Percentiles rank a stretch among this genome's conserved stretches.
Evolutionary conservation across 1,284 basidiomycete species (phyloP).

Genomic region (Cutaneotrichosporon cavernicola): DNA sequence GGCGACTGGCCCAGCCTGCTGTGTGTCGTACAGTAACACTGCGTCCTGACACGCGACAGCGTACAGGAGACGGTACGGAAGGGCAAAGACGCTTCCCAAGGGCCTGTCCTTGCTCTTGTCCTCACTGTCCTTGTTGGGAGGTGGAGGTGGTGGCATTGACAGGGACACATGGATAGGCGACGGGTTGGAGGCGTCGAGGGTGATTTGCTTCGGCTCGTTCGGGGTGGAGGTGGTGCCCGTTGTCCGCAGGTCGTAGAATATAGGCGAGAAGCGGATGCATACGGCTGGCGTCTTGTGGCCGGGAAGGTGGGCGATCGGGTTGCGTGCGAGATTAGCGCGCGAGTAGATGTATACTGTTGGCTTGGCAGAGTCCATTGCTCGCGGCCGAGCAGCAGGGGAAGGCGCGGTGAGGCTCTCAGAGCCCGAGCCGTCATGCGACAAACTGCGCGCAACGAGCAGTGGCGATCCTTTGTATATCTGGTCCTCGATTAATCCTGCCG

Average conservation of each 20-base stretch:
- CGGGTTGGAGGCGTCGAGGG: constrained; percentile 67
- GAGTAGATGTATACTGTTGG: constrained; percentile 91
- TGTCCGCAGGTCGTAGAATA: constrained; percentile 80
- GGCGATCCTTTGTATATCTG: constrained; percentile 61
- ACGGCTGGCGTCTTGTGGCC: constrained; percentile 95
- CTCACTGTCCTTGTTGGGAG: constrained; percentile 46
- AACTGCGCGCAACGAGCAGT: constrained; percentile 49
- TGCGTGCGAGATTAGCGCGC: constrained; percentile 83
- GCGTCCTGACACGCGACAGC: constrained; percentile 97
- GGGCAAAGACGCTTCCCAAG: constrained; percentile 64
- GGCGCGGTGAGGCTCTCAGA: not conserved
- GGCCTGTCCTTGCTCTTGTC: constrained; percentile 31
- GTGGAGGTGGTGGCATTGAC: constrained; percentile 52
- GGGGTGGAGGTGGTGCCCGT: constrained; percentile 55
- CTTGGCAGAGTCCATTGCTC: constrained; percentile 57
- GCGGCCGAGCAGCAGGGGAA: constrained; percentile 19
- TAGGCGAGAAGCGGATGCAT: constrained; percentile 88
- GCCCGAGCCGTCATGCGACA: constrained; percentile 45
- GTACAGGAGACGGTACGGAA: constrained; percentile 92
- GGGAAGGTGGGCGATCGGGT: constrained; percentile 89
- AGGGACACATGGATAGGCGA: constrained; percentile 46
- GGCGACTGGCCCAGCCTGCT: constrained; percentile 89
- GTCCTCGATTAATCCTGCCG: constrained; percentile 94
- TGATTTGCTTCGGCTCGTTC: constrained; percentile 59
- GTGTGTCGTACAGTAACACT: constrained; percentile 93